A percentile compares a stretch with the other conserved stretches of the same genome.
These are phyloP conservation scores for Sequoia sempervirens DNA, from an alignment of 75 land plant genomes.

Conservation along the genomic window DNA sequence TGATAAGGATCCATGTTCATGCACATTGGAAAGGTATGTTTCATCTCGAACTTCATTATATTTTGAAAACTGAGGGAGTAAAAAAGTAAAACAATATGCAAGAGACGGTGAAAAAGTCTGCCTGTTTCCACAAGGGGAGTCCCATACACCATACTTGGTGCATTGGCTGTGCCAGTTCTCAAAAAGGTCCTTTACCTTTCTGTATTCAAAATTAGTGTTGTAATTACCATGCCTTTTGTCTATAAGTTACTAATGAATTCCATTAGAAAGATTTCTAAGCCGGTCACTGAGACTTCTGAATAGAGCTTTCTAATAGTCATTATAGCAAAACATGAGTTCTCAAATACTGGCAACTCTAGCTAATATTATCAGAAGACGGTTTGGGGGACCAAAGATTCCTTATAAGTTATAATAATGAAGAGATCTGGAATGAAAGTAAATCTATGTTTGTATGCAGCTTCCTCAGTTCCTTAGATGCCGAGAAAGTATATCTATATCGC, in stretches of 20 bases:
- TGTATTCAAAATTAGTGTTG: background rate
- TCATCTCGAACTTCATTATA: background rate
- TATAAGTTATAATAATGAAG: constrained; percentile 66
- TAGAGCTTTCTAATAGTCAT: background rate
- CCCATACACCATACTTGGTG: background rate
- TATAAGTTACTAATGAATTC: background rate
- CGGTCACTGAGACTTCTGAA: background rate
- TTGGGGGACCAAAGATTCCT: constrained; percentile 65
- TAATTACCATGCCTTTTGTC: background rate
- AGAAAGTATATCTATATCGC: constrained; percentile 19
- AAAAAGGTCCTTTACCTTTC: background rate
- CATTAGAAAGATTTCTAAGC: background rate
- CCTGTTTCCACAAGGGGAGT: background rate
- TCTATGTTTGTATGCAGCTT: constrained; percentile 77
- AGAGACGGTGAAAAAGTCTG: background rate
- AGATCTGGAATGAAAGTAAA: constrained; percentile 92
- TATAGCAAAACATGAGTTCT: background rate
- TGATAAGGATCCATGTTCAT: background rate
- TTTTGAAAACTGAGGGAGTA: background rate
- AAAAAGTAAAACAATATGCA: background rate
- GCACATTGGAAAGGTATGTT: background rate
- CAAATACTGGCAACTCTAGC: constrained; percentile 55
- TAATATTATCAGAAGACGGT: constrained; percentile 80
- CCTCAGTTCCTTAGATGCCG: constrained; percentile 32
- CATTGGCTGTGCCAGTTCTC: background rate